Percentiles rank a stretch among this genome's conserved stretches.
Conservation (phyloP, 2,329 filamentous ascomycete genomes). For the Huntiella savannae region DNA sequence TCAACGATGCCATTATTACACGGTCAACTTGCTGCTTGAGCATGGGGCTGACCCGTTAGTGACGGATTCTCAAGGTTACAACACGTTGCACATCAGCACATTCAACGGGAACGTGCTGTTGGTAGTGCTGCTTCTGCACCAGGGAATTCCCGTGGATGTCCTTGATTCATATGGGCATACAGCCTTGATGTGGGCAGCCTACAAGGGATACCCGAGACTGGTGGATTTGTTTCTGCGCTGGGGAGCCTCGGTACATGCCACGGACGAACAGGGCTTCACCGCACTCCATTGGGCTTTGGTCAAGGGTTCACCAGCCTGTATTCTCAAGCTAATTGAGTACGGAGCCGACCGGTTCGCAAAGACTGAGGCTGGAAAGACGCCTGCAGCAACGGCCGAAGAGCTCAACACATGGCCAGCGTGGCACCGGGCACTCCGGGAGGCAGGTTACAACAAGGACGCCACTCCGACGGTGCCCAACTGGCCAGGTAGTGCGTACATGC, state of each 20-base stretch:
- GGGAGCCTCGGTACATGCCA: constrained; percentile 83
- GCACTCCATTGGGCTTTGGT: constrained; percentile 93
- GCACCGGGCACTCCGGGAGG: constrained; percentile 65
- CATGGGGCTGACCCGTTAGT: constrained; percentile 83
- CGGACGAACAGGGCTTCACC: constrained; percentile 83
- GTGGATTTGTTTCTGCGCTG: constrained; percentile 85
- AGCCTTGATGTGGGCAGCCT: constrained; percentile 94
- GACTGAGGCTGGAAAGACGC: constrained; percentile 79
- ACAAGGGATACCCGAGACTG: constrained; percentile 85
- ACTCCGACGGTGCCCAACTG: constrained; percentile 51
- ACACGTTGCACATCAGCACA: constrained; percentile 88
- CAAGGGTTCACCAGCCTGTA: constrained; percentile 73
- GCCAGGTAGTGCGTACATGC: constrained; percentile 49
- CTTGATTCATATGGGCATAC: constrained; percentile 82
- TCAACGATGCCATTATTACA: constrained; percentile 90
- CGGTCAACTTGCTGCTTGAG: constrained; percentile 78
- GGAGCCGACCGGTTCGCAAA: constrained; percentile 83
- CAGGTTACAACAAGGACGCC: constrained; percentile 64
- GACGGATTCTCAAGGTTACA: constrained; percentile 90
- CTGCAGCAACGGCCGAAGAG: constrained; percentile 65
- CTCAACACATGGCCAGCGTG: constrained; percentile 74
- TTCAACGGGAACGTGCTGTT: constrained; percentile 92
- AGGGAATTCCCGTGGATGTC: constrained; percentile 86
- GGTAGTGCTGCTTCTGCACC: constrained; percentile 74
- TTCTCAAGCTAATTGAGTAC: constrained; percentile 89